These are phyloP conservation scores for Postia placenta DNA, from an alignment of 768 basidiomycete genomes.

Conservation along the genomic window DNA sequence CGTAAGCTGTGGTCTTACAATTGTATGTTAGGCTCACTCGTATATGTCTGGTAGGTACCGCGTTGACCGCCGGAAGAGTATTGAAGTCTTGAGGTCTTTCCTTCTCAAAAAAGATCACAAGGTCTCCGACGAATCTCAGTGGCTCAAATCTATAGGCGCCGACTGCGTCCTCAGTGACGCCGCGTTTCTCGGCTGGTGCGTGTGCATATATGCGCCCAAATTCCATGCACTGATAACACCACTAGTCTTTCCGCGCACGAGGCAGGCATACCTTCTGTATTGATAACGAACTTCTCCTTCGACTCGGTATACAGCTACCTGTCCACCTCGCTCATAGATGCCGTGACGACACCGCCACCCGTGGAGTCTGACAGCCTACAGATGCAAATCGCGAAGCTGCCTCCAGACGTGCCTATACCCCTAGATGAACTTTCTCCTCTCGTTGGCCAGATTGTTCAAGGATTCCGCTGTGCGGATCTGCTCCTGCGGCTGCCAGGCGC, in stretches of 20 bases:
- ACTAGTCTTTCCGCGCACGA: slow-evolving; percentile 58
- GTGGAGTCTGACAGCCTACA: background rate
- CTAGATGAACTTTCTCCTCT: slow-evolving; percentile 45
- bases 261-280: slow-evolving; percentile 58
- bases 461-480: slow-evolving; percentile 67
- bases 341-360: slow-evolving; percentile 10
- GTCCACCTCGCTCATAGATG: slow-evolving; percentile 48
- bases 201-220: background rate
- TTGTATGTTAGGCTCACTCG: too few relatives aligned
- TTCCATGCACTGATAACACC: background rate
- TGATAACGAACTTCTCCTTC: slow-evolving; percentile 82
- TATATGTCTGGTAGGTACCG: slow-evolving; percentile 41
- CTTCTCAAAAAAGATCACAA: slow-evolving; percentile 47
- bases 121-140: slow-evolving; percentile 47
- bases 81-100: slow-evolving; percentile 56
- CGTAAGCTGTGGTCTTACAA: slow-evolving; percentile 52
- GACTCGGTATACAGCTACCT: slow-evolving; percentile 80
- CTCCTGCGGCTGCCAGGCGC: slow-evolving; percentile 64
- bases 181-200: slow-evolving; percentile 73
- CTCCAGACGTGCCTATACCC: slow-evolving; percentile 52
- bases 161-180: slow-evolving; percentile 70
- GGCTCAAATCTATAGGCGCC: slow-evolving; percentile 47
- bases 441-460: slow-evolving; percentile 55
- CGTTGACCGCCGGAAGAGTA: slow-evolving; percentile 67
- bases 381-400: slow-evolving; percentile 18